A percentile compares a stretch with the other conserved stretches of the same genome.
These are phyloP conservation scores for Boletus tylopilopsis DNA, from an alignment of 768 basidiomycete genomes.

Conservation along the genomic window DNA sequence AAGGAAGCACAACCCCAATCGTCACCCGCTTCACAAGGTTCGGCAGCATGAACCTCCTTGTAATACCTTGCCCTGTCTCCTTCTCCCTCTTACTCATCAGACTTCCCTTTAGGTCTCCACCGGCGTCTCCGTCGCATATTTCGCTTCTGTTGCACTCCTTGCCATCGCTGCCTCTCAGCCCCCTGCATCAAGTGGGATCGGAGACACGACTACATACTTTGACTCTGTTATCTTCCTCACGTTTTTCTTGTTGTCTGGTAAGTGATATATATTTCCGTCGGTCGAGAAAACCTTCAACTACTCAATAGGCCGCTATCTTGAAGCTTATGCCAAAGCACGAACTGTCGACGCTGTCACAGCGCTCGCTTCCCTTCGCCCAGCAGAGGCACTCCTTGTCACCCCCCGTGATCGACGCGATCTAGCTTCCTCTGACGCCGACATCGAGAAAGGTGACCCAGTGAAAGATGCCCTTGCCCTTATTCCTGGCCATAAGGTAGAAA, in stretches of 20 bases:
- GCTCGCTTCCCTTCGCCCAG: slow-evolving; percentile 59
- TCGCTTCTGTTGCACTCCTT: slow-evolving; percentile 69
- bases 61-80: slow-evolving; percentile 20
- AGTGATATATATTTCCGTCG: slow-evolving; percentile 14
- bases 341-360: slow-evolving; percentile 74
- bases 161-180: slow-evolving; percentile 48
- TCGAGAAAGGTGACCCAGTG: slow-evolving; percentile 36
- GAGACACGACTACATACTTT: slow-evolving; percentile 69
- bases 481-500: slow-evolving; percentile 32
- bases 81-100: neutral
- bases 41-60: slow-evolving; percentile 86
- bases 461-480: slow-evolving; percentile 11
- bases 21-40: slow-evolving; percentile 61
- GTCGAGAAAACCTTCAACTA: neutral
- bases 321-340: slow-evolving; percentile 62
- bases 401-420: slow-evolving; percentile 7
- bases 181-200: slow-evolving; percentile 35
- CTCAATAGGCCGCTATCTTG: slow-evolving; percentile 56
- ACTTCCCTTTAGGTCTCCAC: slow-evolving; percentile 40
- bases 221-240: slow-evolving; percentile 79
- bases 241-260: slow-evolving; percentile 73
- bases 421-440: slow-evolving; percentile 23
- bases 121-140: slow-evolving; percentile 74
- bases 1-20: slow-evolving; percentile 49
- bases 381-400: slow-evolving; percentile 55